Percentiles rank a stretch among this genome's conserved stretches.
Evolutionary conservation across 805 yeast genomes (phyloP).

Genomic region (Blastobotrys chiropterorum): DNA sequence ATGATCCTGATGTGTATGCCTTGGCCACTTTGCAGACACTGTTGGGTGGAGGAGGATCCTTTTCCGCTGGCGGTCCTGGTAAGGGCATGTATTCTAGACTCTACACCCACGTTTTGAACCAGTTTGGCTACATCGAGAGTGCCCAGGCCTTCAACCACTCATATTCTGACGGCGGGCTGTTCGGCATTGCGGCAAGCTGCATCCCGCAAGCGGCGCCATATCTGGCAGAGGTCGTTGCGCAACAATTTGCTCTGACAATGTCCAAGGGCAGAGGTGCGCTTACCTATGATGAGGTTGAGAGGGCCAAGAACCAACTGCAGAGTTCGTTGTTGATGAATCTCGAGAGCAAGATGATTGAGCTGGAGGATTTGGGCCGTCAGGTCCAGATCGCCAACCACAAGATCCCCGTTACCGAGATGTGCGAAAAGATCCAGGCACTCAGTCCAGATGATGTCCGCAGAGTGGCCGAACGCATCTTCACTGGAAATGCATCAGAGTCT

Average conservation of each 20-base stretch:
- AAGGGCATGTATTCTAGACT: slow-evolving; percentile 97
- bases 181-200: slow-evolving; percentile 82
- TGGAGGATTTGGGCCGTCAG: slow-evolving; percentile 95
- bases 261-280: slow-evolving; percentile 55
- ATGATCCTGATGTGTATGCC: slow-evolving; percentile 82
- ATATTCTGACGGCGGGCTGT: slow-evolving; percentile 82
- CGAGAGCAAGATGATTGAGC: slow-evolving; percentile 86
- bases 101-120: slow-evolving; percentile 85
- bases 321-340: slow-evolving; percentile 86
- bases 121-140: slow-evolving; percentile 84
- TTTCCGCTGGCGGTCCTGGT: slow-evolving; percentile 98
- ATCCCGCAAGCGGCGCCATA: slow-evolving; percentile 81
- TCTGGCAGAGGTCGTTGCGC: slow-evolving; percentile 70
- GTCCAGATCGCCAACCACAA: slow-evolving; percentile 76
- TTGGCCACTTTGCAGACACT: slow-evolving; percentile 84
- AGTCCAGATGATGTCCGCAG: slow-evolving; percentile 60
- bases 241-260: slow-evolving; percentile 50
- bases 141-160: slow-evolving; percentile 86
- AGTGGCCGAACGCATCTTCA: slow-evolving; percentile 70
- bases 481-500: slow-evolving; percentile 50
- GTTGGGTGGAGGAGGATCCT: slow-evolving; percentile 95
- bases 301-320: slow-evolving; percentile 90
- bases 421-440: slow-evolving; percentile 62
- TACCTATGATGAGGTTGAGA: slow-evolving; percentile 61
- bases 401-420: slow-evolving; percentile 76